These are phyloP conservation scores for Hymenoscyphus fructigenus DNA, from an alignment of 2,329 filamentous ascomycete species.

Conservation along the genomic window DNA sequence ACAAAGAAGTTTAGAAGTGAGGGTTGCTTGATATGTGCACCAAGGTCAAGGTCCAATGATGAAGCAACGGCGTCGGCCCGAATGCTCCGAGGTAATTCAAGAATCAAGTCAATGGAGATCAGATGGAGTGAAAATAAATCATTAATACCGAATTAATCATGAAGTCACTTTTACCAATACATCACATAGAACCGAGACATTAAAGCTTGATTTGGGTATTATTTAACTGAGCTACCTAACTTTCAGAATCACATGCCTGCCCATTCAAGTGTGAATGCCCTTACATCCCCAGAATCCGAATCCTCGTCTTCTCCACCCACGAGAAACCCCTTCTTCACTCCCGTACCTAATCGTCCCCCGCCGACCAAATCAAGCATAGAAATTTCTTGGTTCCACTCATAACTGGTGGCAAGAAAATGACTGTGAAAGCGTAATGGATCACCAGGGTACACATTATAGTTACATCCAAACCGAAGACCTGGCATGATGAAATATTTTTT, in stretches of 20 bases:
- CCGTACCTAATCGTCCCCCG: constrained; percentile 84
- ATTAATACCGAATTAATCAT: too few relatives aligned
- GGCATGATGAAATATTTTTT: constrained; percentile 85
- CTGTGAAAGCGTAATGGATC: constrained; percentile 94
- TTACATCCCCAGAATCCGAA: constrained; percentile 44
- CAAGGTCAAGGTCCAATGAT: not conserved
- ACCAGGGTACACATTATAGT: constrained; percentile 93
- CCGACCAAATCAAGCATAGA: constrained; percentile 81
- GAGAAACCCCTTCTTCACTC: constrained; percentile 93
- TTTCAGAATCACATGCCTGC: constrained; percentile 70
- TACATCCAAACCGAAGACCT: constrained; percentile 88
- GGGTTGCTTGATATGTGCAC: not conserved
- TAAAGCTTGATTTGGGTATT: not conserved
- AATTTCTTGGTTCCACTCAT: constrained; percentile 85
- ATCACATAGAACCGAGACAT: too few relatives aligned
- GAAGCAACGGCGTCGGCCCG: not conserved
- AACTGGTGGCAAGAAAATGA: constrained; percentile 84
- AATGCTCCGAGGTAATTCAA: not conserved
- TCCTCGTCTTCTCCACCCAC: constrained; percentile 66
- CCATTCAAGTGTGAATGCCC: constrained; percentile 89
- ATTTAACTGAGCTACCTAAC: too few relatives aligned
- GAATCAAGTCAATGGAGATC: too few relatives aligned
- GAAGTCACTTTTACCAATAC: not conserved
- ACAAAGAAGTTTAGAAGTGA: not conserved
- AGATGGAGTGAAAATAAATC: not conserved